Conservation (phyloP, 2,329 filamentous ascomycete genomes). For the Aspergillus tubingensis region DNA sequence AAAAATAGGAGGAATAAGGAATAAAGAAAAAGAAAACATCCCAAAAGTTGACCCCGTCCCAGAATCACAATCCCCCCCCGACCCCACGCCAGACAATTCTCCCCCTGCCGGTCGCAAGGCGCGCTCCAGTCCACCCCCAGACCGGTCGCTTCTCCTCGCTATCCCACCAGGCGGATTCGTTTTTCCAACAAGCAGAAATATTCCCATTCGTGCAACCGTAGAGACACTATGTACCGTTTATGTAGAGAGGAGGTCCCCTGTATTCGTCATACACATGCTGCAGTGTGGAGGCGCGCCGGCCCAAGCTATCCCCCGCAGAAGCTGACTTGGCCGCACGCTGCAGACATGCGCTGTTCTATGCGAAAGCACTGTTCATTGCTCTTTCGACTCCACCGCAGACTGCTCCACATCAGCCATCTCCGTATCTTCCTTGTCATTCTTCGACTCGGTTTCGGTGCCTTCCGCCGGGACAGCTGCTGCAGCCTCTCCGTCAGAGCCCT, state of each 20-base stretch:
- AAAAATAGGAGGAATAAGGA: not conserved
- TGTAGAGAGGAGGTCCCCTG: slow-evolving; percentile 5
- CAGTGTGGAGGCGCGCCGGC: too few relatives aligned
- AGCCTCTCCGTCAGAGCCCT: slow-evolving; percentile 32
- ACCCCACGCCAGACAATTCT: not conserved
- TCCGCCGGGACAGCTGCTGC: slow-evolving; percentile 16
- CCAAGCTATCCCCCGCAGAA: not conserved
- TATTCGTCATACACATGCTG: too few relatives aligned
- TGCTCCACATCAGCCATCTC: too few relatives aligned
- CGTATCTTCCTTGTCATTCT: too few relatives aligned
- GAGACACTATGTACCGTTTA: slow-evolving; percentile 20
- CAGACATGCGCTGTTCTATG: not conserved
- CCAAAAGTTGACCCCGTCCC: not conserved
- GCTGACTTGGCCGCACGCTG: not conserved
- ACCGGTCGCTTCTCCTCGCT: not conserved
- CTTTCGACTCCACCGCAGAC: slow-evolving; percentile 11
- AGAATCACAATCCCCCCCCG: not conserved
- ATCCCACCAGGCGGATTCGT: not conserved
- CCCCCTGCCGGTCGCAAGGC: not conserved
- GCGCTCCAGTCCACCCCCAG: not conserved
- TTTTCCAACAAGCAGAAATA: slow-evolving; percentile 17
- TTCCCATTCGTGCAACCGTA: slow-evolving; percentile 23
- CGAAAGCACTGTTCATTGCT: slow-evolving; percentile 17
- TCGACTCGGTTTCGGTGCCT: slow-evolving; percentile 33
- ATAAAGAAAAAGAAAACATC: not conserved